A percentile compares a stretch with the other conserved stretches of the same genome.
Conservation (phyloP, 805 yeast genomes). For the Yarrowia yakushimensis region DNA sequence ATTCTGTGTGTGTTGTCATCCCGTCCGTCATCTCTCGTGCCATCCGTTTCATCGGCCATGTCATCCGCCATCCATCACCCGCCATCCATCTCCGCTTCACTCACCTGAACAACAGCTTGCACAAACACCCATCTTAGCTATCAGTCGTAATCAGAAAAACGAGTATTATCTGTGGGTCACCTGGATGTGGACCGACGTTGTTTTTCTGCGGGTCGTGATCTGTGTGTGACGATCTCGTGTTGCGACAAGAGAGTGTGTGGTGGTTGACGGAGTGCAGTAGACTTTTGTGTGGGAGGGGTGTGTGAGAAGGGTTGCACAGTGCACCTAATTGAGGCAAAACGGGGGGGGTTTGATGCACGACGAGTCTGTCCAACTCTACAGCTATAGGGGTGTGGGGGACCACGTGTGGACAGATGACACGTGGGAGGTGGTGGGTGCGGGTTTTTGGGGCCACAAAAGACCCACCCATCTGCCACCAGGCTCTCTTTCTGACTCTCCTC, state of each 20-base stretch:
- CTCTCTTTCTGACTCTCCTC: background rate
- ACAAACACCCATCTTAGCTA: slow-evolving; percentile 29
- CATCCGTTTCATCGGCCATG: no score
- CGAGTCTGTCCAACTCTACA: background rate
- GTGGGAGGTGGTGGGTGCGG: no score
- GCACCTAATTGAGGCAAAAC: slow-evolving; percentile 23
- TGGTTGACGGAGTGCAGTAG: slow-evolving; percentile 8
- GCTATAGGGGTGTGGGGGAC: background rate
- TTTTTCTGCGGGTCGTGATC: background rate
- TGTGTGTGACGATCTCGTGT: background rate
- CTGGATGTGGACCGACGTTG: background rate
- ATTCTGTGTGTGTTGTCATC: no score
- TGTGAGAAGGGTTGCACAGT: slow-evolving; percentile 22
- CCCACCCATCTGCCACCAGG: no score
- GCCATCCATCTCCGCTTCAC: background rate
- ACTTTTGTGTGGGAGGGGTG: slow-evolving; percentile 19
- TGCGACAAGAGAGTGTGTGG: background rate
- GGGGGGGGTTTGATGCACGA: slow-evolving; percentile 16
- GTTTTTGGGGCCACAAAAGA: no score
- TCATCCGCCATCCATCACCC: background rate
- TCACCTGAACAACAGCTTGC: slow-evolving; percentile 30
- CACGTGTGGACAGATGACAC: no score
- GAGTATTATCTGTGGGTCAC: background rate
- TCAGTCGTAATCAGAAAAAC: background rate
- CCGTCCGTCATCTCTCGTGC: no score